These are phyloP conservation scores for Wickerhamomyces sp. DNA, from an alignment of 1,139 yeast genomes.

Conservation along the genomic window DNA sequence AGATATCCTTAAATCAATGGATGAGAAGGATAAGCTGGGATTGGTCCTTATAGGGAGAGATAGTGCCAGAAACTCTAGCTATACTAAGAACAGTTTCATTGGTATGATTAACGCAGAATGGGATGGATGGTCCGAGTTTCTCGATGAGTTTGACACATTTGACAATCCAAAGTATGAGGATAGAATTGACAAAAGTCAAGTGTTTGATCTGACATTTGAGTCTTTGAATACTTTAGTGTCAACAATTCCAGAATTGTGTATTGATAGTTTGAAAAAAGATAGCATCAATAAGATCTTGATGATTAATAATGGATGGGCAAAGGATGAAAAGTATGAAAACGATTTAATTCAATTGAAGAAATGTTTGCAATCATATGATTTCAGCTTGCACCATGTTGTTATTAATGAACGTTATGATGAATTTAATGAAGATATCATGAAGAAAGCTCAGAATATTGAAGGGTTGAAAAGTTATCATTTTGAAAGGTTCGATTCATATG, in stretches of 20 bases:
- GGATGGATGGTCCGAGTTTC: constrained; percentile 53
- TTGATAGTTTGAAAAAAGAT: constrained; percentile 5
- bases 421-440: constrained; percentile 4
- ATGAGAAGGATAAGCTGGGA: constrained; percentile 48
- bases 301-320: constrained; percentile 7
- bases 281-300: constrained; percentile 15
- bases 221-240: constrained; percentile 9
- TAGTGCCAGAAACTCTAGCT: constrained; percentile 30
- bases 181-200: constrained; percentile 4
- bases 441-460: constrained; percentile 1
- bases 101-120: constrained; percentile 50
- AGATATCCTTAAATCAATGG: constrained; percentile 29
- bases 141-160: constrained; percentile 38
- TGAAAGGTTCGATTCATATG: constrained; percentile 9
- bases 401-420: constrained; percentile 7
- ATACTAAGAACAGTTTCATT: constrained; percentile 41
- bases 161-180: constrained; percentile 3
- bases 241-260: constrained; percentile 1
- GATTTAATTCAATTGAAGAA: constrained; percentile 1
- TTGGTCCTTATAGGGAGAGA: constrained; percentile 50
- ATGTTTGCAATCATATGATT: constrained; percentile 7
- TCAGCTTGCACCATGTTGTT: constrained; percentile 8
- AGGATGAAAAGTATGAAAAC: neutral
- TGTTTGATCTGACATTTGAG: constrained; percentile 3
- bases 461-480: constrained; percentile 12